Conservation (phyloP, 371 early-diverging fungal genomes). For the Mortierella sp. region DNA sequence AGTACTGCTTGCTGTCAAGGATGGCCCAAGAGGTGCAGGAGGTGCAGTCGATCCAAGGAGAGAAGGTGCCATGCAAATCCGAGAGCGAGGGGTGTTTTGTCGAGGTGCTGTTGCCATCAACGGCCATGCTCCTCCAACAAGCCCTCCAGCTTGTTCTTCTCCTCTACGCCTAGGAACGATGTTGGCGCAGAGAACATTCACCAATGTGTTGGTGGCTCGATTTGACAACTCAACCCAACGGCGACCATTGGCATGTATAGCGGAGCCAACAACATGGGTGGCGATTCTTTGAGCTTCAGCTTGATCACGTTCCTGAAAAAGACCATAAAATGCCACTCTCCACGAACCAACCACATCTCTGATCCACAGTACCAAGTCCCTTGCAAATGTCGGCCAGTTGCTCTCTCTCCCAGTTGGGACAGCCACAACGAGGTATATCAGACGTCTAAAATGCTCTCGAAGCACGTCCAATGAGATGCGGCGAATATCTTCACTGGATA, state of each 20-base stretch:
- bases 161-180: conserved; percentile 55
- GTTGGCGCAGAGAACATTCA: conserved; percentile 56
- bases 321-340: conserved; percentile 51
- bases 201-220: conserved; percentile 54
- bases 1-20: not conserved
- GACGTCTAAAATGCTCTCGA: conserved; percentile 50
- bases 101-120: conserved; percentile 52
- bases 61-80: conserved; percentile 40
- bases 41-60: conserved; percentile 55
- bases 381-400: conserved; percentile 53
- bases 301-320: conserved; percentile 51
- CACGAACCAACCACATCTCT: conserved; percentile 56
- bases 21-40: conserved; percentile 44
- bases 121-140: conserved; percentile 57
- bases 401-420: conserved; percentile 49
- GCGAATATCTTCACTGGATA: conserved; percentile 46
- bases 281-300: conserved; percentile 55
- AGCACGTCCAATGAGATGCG: conserved; percentile 49
- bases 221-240: conserved; percentile 56
- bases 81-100: conserved; percentile 20
- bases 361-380: conserved; percentile 58
- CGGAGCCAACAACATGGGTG: conserved; percentile 54
- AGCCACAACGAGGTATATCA: conserved; percentile 53
- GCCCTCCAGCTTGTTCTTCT: conserved; percentile 53
- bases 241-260: conserved; percentile 54